Conservation (phyloP, 129 eudicot genomes). For the Centrapalus pauciflorus region DNA sequence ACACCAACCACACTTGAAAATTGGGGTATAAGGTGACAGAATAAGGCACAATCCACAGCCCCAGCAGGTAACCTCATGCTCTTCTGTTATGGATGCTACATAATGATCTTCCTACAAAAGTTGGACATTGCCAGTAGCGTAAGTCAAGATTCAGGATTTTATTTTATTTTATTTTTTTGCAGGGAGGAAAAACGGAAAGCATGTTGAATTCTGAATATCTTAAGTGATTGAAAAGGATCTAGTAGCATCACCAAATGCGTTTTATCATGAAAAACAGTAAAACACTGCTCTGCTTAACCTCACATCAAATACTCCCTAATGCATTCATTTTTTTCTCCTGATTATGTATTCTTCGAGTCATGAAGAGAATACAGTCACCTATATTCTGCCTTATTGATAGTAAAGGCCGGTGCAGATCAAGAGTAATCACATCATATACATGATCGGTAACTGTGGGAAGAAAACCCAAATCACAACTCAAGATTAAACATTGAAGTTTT, state of each 20-base stretch:
- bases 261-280: neutral
- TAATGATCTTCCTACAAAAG: conserved; percentile 57
- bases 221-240: conserved; percentile 3
- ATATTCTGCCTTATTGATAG: neutral
- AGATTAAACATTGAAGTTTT: neutral
- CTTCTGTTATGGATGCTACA: conserved; percentile 42
- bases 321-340: no score
- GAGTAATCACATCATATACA: neutral
- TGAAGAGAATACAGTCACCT: no score
- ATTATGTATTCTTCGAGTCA: no score
- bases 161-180: no score
- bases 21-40: conserved; percentile 66
- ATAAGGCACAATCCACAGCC: conserved; percentile 84
- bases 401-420: neutral
- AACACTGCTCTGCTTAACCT: no score
- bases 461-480: neutral
- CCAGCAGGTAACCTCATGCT: conserved; percentile 78
- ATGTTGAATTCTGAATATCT: neutral
- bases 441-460: neutral
- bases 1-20: conserved; percentile 90
- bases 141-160: neutral
- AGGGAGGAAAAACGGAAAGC: neutral
- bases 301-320: no score
- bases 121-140: neutral
- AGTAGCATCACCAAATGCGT: neutral